These are phyloP conservation scores for Mitragyna speciosa DNA, from an alignment of 257 asterid genomes.

Conservation along the genomic window DNA sequence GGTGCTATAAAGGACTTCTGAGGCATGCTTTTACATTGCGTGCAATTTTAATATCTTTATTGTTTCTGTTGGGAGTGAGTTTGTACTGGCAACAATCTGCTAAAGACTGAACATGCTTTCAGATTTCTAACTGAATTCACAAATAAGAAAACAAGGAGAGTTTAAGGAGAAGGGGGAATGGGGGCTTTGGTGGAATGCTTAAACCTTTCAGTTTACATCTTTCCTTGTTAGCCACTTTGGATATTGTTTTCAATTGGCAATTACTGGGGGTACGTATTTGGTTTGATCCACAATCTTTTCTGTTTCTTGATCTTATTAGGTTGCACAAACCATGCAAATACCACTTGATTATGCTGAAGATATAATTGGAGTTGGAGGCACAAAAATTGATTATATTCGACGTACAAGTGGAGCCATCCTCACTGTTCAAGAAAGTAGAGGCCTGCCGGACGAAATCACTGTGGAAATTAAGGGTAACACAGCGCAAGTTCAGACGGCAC, in stretches of 20 bases:
- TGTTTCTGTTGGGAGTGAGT: background rate
- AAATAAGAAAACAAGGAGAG: background rate
- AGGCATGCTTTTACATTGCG: background rate
- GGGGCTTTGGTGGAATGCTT: background rate
- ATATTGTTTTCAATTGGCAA: background rate
- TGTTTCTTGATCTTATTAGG: slow-evolving; percentile 37
- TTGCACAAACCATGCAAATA: slow-evolving; percentile 80
- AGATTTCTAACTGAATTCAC: background rate
- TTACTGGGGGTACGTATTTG: background rate
- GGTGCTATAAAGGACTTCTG: background rate
- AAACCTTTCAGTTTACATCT: background rate
- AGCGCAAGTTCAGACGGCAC: slow-evolving; percentile 75
- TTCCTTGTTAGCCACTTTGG: background rate
- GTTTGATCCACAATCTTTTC: background rate
- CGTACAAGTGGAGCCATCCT: slow-evolving; percentile 74
- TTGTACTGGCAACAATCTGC: background rate
- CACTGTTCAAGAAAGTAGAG: slow-evolving; percentile 76
- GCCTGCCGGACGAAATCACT: slow-evolving; percentile 68
- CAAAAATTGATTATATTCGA: slow-evolving; percentile 76
- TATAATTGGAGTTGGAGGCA: slow-evolving; percentile 73
- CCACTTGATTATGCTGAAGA: slow-evolving; percentile 87
- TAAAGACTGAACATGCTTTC: background rate
- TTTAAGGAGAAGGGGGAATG: too few species aligned
- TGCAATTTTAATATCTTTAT: background rate
- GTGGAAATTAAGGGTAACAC: slow-evolving; percentile 88